Base-by-base conservation (phyloP, 2,329 filamentous ascomycete species). In the Metarhizium humberi region DNA sequence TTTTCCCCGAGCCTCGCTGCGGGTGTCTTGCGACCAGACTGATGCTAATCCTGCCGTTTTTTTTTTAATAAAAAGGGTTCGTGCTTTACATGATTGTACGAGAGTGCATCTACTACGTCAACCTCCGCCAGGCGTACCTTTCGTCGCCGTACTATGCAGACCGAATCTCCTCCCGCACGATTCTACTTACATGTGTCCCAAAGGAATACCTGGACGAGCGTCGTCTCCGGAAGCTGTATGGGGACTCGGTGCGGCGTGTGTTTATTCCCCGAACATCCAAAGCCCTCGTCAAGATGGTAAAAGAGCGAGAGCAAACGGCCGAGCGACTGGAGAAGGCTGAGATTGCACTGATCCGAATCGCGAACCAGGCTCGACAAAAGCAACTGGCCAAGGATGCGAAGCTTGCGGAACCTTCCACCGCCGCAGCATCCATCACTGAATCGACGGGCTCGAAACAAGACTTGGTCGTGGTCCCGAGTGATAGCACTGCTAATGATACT, bases 81-180 rank as follows among this genome's bases (percentile, higher is more conserved):
- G 79, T 97, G 60, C 86, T 97, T 69, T 94, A 89, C 72, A 86
- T 90, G 65, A 83, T 97, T 59, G 87, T 91, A 55, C 82, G 92
- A 56, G 92, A 97, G 71, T 86, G 84, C 67, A 87, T 97, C 63
- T 96, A 86, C 78, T 95, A 90, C 71, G 87, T 96, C 75, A 95
- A 95, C 65, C 73, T 97, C 52, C 88, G 92, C 59, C 92, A 97
- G 72, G 92, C 92, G 0, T 96, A 95, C 72, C 82, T 95, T 45
- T 81, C 95, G 55, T 92, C 90, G 11, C 90, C 91, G 11, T 77
- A 88, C 50, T 95, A 95, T 68, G 81, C 90, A 53, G 87, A 86
- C 64, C 88, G 92, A 56, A 84, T 96, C 49, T 96, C 92, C 2
- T 92, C 92, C 2, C 85, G 90, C 54, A 96, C 92, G 1, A 88